A percentile compares a stretch with the other conserved stretches of the same genome.
phyloP scores from a whole-genome alignment of 495 filamentous ascomycete species.

The Penicillium longicatenatum region DNA sequence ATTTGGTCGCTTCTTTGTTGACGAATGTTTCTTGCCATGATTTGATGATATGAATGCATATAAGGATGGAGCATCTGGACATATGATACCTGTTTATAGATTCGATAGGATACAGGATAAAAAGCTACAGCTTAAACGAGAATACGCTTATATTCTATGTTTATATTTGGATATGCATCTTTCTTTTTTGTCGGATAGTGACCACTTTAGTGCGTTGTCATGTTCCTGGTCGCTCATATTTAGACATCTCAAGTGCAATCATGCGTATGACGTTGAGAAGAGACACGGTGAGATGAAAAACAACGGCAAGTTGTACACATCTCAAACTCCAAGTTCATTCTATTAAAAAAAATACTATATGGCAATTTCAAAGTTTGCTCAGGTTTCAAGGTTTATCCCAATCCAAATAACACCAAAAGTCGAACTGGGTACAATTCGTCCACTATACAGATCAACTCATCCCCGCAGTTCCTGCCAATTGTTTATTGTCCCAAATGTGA shows the following conservation, averaged over 20 bases:
- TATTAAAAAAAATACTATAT: no score
- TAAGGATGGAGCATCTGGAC: conserved; percentile 36
- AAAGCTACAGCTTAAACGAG: conserved; percentile 7
- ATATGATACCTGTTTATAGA: conserved; percentile 36
- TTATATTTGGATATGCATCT: neutral
- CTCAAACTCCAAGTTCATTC: no score
- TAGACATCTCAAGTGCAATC: no score
- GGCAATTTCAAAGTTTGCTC: neutral
- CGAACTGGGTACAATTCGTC: neutral
- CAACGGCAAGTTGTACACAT: no score
- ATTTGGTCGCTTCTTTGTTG: conserved; percentile 9
- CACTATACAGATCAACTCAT: neutral
- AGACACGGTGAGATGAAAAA: no score
- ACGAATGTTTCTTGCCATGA: conserved; percentile 27
- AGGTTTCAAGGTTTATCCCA: neutral
- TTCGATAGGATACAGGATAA: conserved; percentile 15
- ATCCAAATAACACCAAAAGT: neutral
- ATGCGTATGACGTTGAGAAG: no score
- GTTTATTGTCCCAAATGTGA: neutral
- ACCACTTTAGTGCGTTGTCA: no score
- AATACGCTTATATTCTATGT: neutral
- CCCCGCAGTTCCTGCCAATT: neutral
- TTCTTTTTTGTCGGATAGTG: no score
- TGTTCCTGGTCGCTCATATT: no score
- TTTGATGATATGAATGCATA: conserved; percentile 35